Evolutionary conservation across 129 eudicot species (phyloP).

Genomic region (Heracleum sosnowskyi): DNA sequence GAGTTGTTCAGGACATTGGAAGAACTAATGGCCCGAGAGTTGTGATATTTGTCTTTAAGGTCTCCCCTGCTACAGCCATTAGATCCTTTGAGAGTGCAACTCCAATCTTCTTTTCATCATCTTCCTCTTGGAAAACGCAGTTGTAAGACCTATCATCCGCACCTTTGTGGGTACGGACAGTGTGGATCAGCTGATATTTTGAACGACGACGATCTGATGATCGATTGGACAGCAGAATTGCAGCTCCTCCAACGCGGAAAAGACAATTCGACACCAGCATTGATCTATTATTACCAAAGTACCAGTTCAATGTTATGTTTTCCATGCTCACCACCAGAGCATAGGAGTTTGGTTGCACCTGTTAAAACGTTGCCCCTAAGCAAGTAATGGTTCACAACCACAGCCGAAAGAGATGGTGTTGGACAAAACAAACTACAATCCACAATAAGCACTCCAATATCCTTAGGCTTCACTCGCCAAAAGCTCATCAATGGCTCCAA

Average conservation of each 20-base stretch:
- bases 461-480: constrained; percentile 25
- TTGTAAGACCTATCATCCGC: constrained; percentile 31
- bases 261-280: constrained; percentile 38
- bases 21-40: constrained; percentile 61
- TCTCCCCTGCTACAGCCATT: constrained; percentile 61
- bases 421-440: constrained; percentile 51
- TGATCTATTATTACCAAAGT: constrained; percentile 38
- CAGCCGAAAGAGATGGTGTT: constrained; percentile 35
- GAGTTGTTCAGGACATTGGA: constrained; percentile 63
- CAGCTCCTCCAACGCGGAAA: constrained; percentile 67
- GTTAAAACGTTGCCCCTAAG: constrained; percentile 44
- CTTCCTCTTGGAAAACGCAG: constrained; percentile 39
- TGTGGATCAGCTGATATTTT: constrained; percentile 36
- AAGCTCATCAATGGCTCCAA: constrained; percentile 25
- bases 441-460: constrained; percentile 36
- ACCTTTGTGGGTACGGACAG: constrained; percentile 44
- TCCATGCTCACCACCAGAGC: constrained; percentile 58
- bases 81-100: constrained; percentile 53
- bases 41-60: constrained; percentile 56
- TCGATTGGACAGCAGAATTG: constrained; percentile 50
- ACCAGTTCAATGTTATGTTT: constrained; percentile 24
- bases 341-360: constrained; percentile 41
- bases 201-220: constrained; percentile 28
- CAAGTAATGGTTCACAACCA: constrained; percentile 55
- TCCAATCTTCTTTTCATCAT: constrained; percentile 33